Evolutionary conservation across 225 moss, liverwort and hornwort genomes (phyloP), one percentile per base, ranked within the genome.

Genomic region (Pseudoscleropodium purum): DNA sequence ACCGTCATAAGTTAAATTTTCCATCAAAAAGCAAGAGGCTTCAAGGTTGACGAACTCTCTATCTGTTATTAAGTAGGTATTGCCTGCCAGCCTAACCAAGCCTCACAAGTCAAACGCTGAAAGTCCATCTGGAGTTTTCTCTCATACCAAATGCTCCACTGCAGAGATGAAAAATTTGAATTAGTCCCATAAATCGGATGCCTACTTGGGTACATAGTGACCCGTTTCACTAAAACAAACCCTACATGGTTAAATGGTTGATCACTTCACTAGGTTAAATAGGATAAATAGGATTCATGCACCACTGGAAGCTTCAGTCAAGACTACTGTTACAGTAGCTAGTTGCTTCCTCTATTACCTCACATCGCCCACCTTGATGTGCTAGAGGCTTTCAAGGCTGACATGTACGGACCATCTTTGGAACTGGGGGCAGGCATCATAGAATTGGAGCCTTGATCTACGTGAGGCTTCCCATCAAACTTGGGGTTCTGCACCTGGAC

Each of bases 401-500:
- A 91, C 52, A 89, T 76, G 41, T 90, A 93, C 10, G 92, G 90
- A 61, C 90, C 92, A 76, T 82, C 82, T 49, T 75, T 90, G 69
- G 80, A 90, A 56, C 86, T 47, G 27, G 70, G 24, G 34, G 72
- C 82, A 91, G 47, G 79, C 66, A 67, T 86, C 23, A 5, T 45
- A 66, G 78, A 65, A 69, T 82, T 72, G 68, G 89, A 81, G 47
- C 74, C 64, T 85, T 69, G 68, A 39, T 62, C 85, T 68, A 73
- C 67, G 33, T 61, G 75, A 87, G 84, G 81, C 15, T 92, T 90
- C 63, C 49, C 78, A 45, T 85, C 88, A 69, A 89, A 89, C 62
- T 75, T 87, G 60, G 85, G 52, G 23, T 57, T 81, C 79, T 73
- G 75, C 67, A 79, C 78, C 69, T 78, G 86, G 56, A 47, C 57